These are phyloP conservation scores for Septoria linicola DNA, from an alignment of 2,329 filamentous ascomycete genomes.

Conservation along the genomic window DNA sequence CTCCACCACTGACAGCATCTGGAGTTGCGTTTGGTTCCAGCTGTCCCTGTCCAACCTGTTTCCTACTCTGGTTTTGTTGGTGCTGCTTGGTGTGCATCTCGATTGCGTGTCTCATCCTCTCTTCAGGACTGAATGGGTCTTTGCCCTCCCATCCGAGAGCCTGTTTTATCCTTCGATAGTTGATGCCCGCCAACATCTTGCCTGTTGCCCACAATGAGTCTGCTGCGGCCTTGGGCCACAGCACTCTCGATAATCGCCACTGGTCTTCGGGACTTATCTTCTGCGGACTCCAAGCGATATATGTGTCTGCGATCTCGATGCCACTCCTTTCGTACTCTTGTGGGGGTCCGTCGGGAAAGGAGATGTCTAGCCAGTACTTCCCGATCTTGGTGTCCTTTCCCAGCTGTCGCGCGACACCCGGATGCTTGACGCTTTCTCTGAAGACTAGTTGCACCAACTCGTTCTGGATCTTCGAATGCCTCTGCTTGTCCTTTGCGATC, in stretches of 20 bases:
- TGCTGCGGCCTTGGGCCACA: constrained; percentile 42
- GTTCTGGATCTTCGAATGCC: constrained; percentile 43
- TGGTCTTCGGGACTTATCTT: constrained; percentile 44
- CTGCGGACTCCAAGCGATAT: constrained; percentile 44
- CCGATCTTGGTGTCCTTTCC: constrained; percentile 44
- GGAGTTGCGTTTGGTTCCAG: constrained; percentile 24
- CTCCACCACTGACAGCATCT: constrained; percentile 11
- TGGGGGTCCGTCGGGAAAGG: constrained; percentile 50
- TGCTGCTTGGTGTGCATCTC: constrained; percentile 35
- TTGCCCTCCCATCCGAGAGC: constrained; percentile 38
- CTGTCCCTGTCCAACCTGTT: constrained; percentile 26
- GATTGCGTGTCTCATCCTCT: constrained; percentile 33
- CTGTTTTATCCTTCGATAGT: constrained; percentile 40
- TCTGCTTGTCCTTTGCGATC: constrained; percentile 44
- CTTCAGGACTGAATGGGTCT: constrained; percentile 36
- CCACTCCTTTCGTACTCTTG: constrained; percentile 51
- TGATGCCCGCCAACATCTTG: constrained; percentile 38
- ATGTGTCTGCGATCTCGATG: constrained; percentile 42
- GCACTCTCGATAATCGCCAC: constrained; percentile 38
- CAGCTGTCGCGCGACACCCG: constrained; percentile 34
- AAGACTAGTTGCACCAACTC: constrained; percentile 43
- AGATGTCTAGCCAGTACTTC: constrained; percentile 50
- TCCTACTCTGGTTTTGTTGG: constrained; percentile 22
- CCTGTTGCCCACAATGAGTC: constrained; percentile 39
- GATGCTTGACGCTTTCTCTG: constrained; percentile 33